Evolutionary conservation across 1,284 basidiomycete genomes (phyloP).

Genomic region (Cutaneotrichosporon arboriforme): DNA sequence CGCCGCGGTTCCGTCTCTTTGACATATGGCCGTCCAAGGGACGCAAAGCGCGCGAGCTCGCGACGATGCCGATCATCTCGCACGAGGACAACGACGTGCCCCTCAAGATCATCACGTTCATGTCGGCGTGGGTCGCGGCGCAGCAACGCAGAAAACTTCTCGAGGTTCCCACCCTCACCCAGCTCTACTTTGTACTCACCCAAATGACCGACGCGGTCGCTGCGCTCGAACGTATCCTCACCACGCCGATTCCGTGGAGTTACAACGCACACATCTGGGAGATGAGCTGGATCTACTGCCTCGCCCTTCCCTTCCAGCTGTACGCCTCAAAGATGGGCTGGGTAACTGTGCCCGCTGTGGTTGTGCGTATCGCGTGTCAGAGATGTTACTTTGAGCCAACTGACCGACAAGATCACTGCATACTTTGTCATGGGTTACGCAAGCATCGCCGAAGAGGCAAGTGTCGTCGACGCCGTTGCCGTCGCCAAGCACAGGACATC

Average conservation of each 20-base stretch:
- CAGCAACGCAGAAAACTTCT: conserved; percentile 58
- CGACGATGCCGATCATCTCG: neutral
- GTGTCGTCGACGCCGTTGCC: neutral
- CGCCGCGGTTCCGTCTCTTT: conserved; percentile 56
- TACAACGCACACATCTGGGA: conserved; percentile 51
- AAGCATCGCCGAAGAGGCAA: conserved; percentile 27
- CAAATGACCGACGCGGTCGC: conserved; percentile 63
- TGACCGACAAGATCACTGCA: conserved; percentile 27
- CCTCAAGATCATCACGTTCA: conserved; percentile 65
- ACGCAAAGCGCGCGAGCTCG: neutral
- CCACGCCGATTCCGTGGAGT: conserved; percentile 74
- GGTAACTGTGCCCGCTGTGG: conserved; percentile 58
- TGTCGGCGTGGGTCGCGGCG: conserved; percentile 62
- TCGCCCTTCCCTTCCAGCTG: conserved; percentile 61
- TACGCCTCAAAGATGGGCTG: conserved; percentile 56
- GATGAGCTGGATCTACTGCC: conserved; percentile 42
- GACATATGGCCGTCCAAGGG: conserved; percentile 57
- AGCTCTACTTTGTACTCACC: conserved; percentile 54
- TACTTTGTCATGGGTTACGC: conserved; percentile 48
- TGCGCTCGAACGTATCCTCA: conserved; percentile 67
- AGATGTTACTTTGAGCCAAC: neutral
- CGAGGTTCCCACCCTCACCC: conserved; percentile 62
- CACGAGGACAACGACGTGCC: conserved; percentile 44
- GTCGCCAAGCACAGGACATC: too few species aligned
- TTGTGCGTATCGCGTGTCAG: conserved; percentile 23